Base-by-base conservation (phyloP, 2,329 filamentous ascomycete genomes). In the Cercospora berteroae region DNA sequence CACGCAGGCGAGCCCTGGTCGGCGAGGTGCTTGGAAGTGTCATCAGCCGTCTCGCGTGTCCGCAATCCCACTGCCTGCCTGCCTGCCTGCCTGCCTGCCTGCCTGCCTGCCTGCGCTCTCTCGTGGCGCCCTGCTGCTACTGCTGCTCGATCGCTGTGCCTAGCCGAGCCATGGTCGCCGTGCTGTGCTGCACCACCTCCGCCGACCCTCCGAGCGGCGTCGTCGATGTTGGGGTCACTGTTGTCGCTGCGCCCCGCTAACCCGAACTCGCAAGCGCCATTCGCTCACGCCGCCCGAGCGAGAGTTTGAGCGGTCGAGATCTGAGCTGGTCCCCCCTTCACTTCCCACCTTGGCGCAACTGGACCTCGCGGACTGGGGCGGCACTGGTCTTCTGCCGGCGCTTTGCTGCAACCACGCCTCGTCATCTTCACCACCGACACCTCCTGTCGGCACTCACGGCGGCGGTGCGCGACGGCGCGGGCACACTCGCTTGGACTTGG, bases 401-500 rank as follows among this genome's bases (percentile, higher is more conserved):
- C 42, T 27, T 4, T 29, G 36, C 57, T 33, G 59, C 59, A 29
- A 48, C 42, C 23, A 61, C 36, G 25, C 59, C 20, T 61, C 59
- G 36, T n/a, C 48, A 62, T 52, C 39, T 27, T 48, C 48, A 64
- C 61, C 60, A 33, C 60, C 23, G 31, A 63, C 27, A 27, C 42
- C 23, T 61, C 33, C 39, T 36, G 44, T 36, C 33, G 13, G 12
- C 23, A 18, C 23, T 27, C 50, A 56, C 50, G 31, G 27, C 61
- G 31, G 36, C 61, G 52, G 50, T 42, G 61, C 61, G 61, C 61
- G 52, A 64, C 61, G 27, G 61, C 61, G 61, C 60, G 29, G 52
- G 9, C 55, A 64, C 61, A 64, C n/a, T 64, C 61, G 61, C 27
- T 64, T 64, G 61, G 61, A 44, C 4, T 39, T 13, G 25, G 55